Base-by-base conservation (phyloP, 177 flowering plant genomes). In the Telopea speciosissima region DNA sequence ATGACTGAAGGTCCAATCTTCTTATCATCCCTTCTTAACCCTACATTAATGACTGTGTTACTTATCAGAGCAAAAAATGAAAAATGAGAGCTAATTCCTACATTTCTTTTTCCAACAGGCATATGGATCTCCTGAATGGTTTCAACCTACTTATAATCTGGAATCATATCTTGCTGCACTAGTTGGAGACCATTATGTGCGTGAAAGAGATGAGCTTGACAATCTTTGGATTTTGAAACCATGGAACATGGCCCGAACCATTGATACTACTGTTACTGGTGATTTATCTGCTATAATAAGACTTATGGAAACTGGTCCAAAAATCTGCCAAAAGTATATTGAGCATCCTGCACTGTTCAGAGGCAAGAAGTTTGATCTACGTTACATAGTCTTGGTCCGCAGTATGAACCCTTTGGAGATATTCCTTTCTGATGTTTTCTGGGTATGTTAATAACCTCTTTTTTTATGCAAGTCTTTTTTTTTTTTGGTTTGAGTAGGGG, bases 191-290 rank as follows among this genome's bases (percentile, higher is more conserved):
- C 91, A 90, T 77, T 79, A 25, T 71, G 73, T 79, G 24, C 91
- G 99, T 58, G 74, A 87, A 79, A 82, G 84, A 73, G 90, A 89
- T 71, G 85, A 87, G 42, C 82, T 82, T 62, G 85, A 90, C 87
- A 96, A 96, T 78, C 77, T 93, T 21, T 96, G 99, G 99, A 96
- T 96, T 72, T 82, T 96, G 69, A 96, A 93, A 77, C 99, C 99
- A 19, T 96, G 99, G 99, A 96, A 96, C 78, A 96, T 96, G 99
- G 99, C 99, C 40, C 80, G 99, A 42, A 96, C 98, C 21, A 96
- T 93, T 71, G 99, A 96, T 80, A 93, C 99, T 60, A 90, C 92
- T 61, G 85, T 96, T 56, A 89, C 96, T 69, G 83, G 84, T 71
- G 88, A 90, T 79, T 79, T 91, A 74, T 82, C 97, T 77, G 96